Evolutionary conservation across 345 rosid species (phyloP), one percentile per base, ranked within the genome.

Genomic region (Psidium guajava): DNA sequence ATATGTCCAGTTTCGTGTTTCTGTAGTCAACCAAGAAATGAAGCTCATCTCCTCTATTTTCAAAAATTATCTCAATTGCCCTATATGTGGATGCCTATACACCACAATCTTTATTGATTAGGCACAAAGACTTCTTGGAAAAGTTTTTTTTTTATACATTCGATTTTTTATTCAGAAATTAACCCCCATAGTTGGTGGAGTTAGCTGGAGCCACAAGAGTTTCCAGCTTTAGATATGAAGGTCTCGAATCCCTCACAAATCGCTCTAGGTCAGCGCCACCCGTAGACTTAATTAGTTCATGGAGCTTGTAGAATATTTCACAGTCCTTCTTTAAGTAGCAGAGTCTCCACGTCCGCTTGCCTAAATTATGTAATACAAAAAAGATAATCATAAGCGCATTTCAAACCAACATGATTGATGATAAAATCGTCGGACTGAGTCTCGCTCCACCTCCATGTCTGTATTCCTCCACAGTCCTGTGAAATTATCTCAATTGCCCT

Each of bases 21-120:
- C 18, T 5, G 77, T 36, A 90, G 93, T 93, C 95, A 93, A 93
- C 91, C 69, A 53, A 7, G 85, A 88, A 90, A 94, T 93, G 83
- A 90, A 90, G 82, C 61, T 49, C 84, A 54, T 47, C 52, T 16
- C 42, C 77, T 69, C 77, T 18, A 54, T 14, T 82, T 85, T 85
- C 85, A 84, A 85, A 81, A 84, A 82, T 55, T 53, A 73, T 84
- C 84, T 86, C 47, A 87, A 85, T 89, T 36, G 82, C 47, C 77
- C 77, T 40, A 8, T 69, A 9, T 20, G 80, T 69, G 80, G 47
- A 69, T 36, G 80, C 40, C 18, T 69, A 69, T 20, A 32, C 80
- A 36, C 80, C 47, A 69, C 47, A 36, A 5, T 18, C 77, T 69
- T 8, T 14, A 32, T 69, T 32, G 77, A 18, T 18, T 44, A 8